Percentiles rank a stretch among this genome's conserved stretches.
Conservation (phyloP, 2,329 filamentous ascomycete genomes). For the Xylariomycetidae sp. region DNA sequence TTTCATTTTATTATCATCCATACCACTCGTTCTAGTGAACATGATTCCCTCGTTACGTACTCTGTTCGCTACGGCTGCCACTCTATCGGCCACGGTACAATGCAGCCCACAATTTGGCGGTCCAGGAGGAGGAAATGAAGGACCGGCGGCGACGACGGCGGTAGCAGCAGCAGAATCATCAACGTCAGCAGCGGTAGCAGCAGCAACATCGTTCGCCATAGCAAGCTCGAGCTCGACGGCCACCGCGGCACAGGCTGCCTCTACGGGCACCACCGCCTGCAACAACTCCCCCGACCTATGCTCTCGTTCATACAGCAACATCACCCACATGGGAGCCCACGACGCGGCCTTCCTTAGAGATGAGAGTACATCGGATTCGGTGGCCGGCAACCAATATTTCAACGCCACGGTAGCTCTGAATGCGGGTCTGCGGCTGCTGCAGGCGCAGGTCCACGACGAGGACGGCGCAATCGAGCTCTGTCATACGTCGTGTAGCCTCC, state of each 20-base stretch:
- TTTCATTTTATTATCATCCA: too few relatives aligned
- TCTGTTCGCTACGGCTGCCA: slow-evolving; percentile 19
- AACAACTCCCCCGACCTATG: slow-evolving; percentile 79
- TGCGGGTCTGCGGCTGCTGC: slow-evolving; percentile 66
- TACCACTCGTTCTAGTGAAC: too few relatives aligned
- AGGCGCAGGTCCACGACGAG: slow-evolving; percentile 65
- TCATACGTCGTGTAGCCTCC: slow-evolving; percentile 61
- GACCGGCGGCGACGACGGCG: too few relatives aligned
- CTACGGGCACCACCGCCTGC: slow-evolving; percentile 50
- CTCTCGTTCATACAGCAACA: slow-evolving; percentile 64
- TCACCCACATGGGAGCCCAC: slow-evolving; percentile 76
- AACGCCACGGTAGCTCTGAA: slow-evolving; percentile 68
- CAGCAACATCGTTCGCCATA: slow-evolving; percentile 11
- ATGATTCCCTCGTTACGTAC: slow-evolving; percentile 24
- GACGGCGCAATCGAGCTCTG: slow-evolving; percentile 61
- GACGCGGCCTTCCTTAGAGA: slow-evolving; percentile 69
- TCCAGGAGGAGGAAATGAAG: too few relatives aligned
- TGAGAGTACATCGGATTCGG: slow-evolving; percentile 52
- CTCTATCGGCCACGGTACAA: slow-evolving; percentile 16
- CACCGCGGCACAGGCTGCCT: slow-evolving; percentile 11
- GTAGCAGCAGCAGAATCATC: too few relatives aligned
- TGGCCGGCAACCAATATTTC: slow-evolving; percentile 69
- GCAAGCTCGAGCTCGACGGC: slow-evolving; percentile 14
- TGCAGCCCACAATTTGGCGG: too few relatives aligned
- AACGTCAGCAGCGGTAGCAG: slow-evolving; percentile 11